Evolutionary conservation across 2,329 filamentous ascomycete species (phyloP), one percentile per base, ranked within the genome.

Genomic region (Trichoderma cornu-damae): DNA sequence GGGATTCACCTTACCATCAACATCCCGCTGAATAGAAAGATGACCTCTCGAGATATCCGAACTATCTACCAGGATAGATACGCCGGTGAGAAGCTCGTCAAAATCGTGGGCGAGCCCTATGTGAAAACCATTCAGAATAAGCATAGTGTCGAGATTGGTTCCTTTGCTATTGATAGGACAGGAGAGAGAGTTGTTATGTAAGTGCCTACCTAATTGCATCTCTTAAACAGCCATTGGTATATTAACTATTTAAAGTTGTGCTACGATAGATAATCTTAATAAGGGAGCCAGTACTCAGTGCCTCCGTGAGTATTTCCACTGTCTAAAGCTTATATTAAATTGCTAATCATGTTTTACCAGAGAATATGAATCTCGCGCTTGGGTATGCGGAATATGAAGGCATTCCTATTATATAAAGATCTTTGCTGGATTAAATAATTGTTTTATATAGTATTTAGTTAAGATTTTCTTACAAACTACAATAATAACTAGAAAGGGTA

Each of bases 21-120:
- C 68, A 89, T 97, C 49, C 93, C 93, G 11, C 79, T 99, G 7
- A 87, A 87, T 68, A 82, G 93, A 73, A 81, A 84, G 60, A 95
- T 97, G 89, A 89, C 85, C 2, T 92, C 89, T 40, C 87, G 94
- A 52, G 92, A 97, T 70, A 90, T 99, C 65, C 85, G 94, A 61
- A 90, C 96, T 68, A 78, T 97, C 59, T 99, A 96, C 79, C 93
- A 97, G 74, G 93, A 97, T 67, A 84, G 93, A 22, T 99, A 96
- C 68, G 93, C 93, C 5, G 92, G 92, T 50, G 94, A 97, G 81
- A 93, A 91, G 75, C 85, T 99, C 14, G 87, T 99, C 70, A 96
- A 94, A 80, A 84, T 97, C 18, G 83, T 89, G 4, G 93, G 93
- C 54, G 93, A 97, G 72, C 94, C 93, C 3, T 77, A 86, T 9